These are phyloP conservation scores for Colletotrichum higginsianum DNA, from an alignment of 2,329 filamentous ascomycete genomes.

Conservation along the genomic window DNA sequence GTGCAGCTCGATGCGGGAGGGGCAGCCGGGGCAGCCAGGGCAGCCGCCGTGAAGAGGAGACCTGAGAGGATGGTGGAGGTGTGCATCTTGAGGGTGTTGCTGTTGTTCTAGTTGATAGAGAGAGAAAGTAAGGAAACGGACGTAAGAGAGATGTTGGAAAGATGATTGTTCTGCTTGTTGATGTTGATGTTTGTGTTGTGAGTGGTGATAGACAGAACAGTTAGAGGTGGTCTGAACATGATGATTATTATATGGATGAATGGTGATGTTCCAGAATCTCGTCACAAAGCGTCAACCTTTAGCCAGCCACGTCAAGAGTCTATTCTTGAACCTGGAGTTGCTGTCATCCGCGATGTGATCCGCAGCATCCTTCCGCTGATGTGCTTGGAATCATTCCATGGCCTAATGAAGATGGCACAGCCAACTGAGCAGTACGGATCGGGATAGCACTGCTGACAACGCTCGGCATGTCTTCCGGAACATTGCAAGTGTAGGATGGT, in stretches of 20 bases:
- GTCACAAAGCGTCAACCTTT: too few species aligned
- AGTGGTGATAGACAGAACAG: slow-evolving; percentile 8
- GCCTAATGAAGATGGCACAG: background rate
- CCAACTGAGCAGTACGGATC: too few species aligned
- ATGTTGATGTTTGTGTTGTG: background rate
- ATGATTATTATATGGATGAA: too few species aligned
- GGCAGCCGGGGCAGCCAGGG: slow-evolving; percentile 42
- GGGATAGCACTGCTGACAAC: background rate
- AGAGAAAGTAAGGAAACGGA: slow-evolving; percentile 13
- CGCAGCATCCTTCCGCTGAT: slow-evolving; percentile 6
- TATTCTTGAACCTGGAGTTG: background rate
- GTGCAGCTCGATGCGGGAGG: slow-evolving; percentile 22
- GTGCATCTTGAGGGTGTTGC: slow-evolving; percentile 33
- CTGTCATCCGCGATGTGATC: background rate
- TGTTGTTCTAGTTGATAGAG: slow-evolving; percentile 3
- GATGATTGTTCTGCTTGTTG: background rate
- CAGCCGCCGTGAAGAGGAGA: slow-evolving; percentile 39
- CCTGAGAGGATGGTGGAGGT: slow-evolving; percentile 37
- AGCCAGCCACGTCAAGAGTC: too few species aligned
- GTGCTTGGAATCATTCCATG: background rate
- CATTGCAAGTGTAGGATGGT: background rate
- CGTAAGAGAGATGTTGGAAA: background rate
- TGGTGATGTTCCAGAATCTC: too few species aligned
- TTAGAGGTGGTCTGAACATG: too few species aligned
- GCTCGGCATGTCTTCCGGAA: background rate